Conservation (phyloP, 441 rosid species). For the Euphorbia corollata region DNA sequence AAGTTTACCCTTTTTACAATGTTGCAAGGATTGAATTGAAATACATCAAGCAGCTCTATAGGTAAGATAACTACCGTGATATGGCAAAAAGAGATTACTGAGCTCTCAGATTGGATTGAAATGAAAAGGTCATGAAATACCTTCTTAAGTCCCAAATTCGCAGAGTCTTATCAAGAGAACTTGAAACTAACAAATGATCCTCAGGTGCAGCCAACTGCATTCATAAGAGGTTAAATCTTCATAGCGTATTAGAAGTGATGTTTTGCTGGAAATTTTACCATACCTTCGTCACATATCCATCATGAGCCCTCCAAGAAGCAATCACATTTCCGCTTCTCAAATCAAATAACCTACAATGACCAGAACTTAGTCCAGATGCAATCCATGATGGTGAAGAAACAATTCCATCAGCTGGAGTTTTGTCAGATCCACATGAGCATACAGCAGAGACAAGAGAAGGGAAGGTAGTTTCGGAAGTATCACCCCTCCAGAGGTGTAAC, state of each 20-base stretch:
- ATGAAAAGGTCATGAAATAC: slow-evolving; percentile 26
- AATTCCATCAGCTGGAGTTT: slow-evolving; percentile 39
- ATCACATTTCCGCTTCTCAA: slow-evolving; percentile 56
- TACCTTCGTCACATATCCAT: slow-evolving; percentile 88
- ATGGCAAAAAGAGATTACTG: neutral
- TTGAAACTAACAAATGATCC: slow-evolving; percentile 80
- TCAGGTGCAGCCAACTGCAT: slow-evolving; percentile 78
- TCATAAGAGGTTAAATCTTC: slow-evolving; percentile 17
- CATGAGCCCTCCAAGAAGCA: slow-evolving; percentile 86
- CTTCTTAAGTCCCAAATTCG: slow-evolving; percentile 87
- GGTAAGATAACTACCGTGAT: neutral
- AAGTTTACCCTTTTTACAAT: no score
- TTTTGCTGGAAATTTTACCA: slow-evolving; percentile 13
- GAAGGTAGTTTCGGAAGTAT: slow-evolving; percentile 55
- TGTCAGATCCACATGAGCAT: slow-evolving; percentile 65
- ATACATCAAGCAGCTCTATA: slow-evolving; percentile 1
- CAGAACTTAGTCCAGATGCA: slow-evolving; percentile 87
- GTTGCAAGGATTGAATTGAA: neutral
- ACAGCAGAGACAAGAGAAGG: slow-evolving; percentile 79
- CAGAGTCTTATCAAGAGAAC: slow-evolving; percentile 69
- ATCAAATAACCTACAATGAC: slow-evolving; percentile 79
- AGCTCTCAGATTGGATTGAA: neutral
- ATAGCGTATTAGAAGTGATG: slow-evolving; percentile 12
- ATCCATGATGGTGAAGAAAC: slow-evolving; percentile 61
- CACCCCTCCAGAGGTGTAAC: slow-evolving; percentile 85